Evolutionary conservation across 306 rosid genomes (phyloP), one percentile per base, ranked within the genome.

Genomic region (Cyamopsis tetragonoloba): DNA sequence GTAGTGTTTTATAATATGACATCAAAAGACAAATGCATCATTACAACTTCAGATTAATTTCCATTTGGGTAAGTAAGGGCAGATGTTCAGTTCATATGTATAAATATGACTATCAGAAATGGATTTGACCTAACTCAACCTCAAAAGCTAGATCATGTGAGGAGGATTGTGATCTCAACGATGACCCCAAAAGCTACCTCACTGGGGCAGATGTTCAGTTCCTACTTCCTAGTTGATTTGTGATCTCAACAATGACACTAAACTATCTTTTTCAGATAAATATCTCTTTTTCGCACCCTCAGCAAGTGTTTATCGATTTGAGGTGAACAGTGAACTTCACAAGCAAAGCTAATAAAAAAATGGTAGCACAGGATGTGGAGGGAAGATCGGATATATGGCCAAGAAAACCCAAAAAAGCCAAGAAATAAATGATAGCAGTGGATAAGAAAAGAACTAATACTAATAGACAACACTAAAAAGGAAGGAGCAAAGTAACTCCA

Each of bases 1-100:
- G 20, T 15, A 79, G 51, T 47, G 62, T 72, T 57, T 63, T 63
- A 63, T 28, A 53, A 19, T 53, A 41, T 19, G 27, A 51, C 14
- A 63, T 18, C 8, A 71, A 19, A 44, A 28, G n/a, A 77, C 6
- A 47, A 57, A 58, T 35, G 27, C 17, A 38, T 34, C 11, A 18
- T 75, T 38, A 38, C 10, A 35, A 58, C 63, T 48, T 47, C 70
- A 44, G 18, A 46, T 34, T 19, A 37, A 28, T 17, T 59, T 67
- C 61, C 42, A 56, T 10, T 5, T 13, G 20, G 31, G 13, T 5
- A 17, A 32, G 5, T 2, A 7, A 3, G 13, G 6, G 28, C 10
- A 57, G 7, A 66, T 58, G 67, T 26, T 66, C 28, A 39, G 59
- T 19, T 67, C 41, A 39, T 1, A 27, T 23, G 46, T 37, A 14